Conservation (phyloP, 306 rosid genomes). For the Pyrus pyrifolia region DNA sequence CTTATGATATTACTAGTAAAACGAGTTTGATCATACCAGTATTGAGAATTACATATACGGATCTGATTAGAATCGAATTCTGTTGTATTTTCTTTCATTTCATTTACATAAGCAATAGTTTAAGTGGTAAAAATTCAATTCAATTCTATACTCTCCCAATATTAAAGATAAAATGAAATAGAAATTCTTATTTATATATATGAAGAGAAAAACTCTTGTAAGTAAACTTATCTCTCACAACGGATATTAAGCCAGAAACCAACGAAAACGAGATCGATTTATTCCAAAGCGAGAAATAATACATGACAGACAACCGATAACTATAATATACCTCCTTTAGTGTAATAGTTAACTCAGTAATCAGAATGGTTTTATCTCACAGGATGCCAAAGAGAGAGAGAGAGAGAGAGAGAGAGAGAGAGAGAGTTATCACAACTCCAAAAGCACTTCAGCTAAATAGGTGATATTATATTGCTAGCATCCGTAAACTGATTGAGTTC, state of each 20-base stretch:
- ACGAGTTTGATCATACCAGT: no score
- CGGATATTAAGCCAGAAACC: not conserved
- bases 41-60: not conserved
- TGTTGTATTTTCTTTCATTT: no score
- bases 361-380: not conserved
- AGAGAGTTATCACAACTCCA: not conserved
- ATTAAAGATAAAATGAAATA: no score
- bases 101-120: not conserved
- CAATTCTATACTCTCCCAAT: no score
- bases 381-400: not conserved
- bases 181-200: no score
- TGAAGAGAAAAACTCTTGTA: not conserved
- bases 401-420: not conserved
- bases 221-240: not conserved
- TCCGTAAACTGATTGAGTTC: not conserved
- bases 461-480: not conserved
- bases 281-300: not conserved
- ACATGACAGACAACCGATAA: no score
- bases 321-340: no score
- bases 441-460: not conserved
- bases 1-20: not conserved
- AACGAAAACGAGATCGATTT: not conserved
- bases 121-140: not conserved
- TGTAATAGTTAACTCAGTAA: not conserved
- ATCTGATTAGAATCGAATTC: not conserved